Conservation (phyloP, 176 grass and related monocot genomes). For the Paspalum notatum region DNA sequence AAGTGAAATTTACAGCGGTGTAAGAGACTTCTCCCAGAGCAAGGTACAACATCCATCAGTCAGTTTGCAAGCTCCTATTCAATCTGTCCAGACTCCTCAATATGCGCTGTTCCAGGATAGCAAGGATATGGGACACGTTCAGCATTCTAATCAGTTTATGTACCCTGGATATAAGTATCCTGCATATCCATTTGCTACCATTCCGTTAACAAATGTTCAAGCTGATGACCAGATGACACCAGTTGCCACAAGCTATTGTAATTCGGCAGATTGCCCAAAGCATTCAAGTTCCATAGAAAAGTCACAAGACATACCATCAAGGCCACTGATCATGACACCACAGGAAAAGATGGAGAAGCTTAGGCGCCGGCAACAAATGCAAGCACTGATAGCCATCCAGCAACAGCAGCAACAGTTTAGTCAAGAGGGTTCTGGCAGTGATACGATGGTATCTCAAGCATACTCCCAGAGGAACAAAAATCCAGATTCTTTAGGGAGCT, state of each 20-base stretch:
- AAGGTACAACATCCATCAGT: conserved; percentile 45
- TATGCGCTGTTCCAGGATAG: conserved; percentile 46
- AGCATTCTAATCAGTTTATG: conserved; percentile 55
- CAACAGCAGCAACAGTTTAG: conserved; percentile 71
- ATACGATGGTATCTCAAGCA: conserved; percentile 45
- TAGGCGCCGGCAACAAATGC: conserved; percentile 72
- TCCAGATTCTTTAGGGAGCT: conserved; percentile 51
- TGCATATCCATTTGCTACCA: conserved; percentile 49
- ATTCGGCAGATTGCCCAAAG: conserved; percentile 45
- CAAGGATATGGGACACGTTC: conserved; percentile 49
- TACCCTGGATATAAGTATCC: conserved; percentile 56
- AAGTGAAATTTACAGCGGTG: conserved; percentile 41
- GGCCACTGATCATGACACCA: conserved; percentile 61
- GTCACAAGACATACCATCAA: conserved; percentile 49
- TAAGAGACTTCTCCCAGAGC: conserved; percentile 43
- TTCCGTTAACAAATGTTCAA: conserved; percentile 42
- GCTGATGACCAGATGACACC: conserved; percentile 46
- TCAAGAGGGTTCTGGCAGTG: conserved; percentile 51
- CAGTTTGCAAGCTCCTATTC: conserved; percentile 41
- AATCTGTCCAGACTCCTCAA: conserved; percentile 50
- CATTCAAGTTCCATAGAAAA: conserved; percentile 43
- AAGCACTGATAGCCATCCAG: conserved; percentile 74
- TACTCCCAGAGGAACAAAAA: conserved; percentile 53
- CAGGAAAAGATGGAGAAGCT: conserved; percentile 93
- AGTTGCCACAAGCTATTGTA: conserved; percentile 37